Conservation (phyloP, 208 protist species). For the Trypanosoma melophagium region DNA sequence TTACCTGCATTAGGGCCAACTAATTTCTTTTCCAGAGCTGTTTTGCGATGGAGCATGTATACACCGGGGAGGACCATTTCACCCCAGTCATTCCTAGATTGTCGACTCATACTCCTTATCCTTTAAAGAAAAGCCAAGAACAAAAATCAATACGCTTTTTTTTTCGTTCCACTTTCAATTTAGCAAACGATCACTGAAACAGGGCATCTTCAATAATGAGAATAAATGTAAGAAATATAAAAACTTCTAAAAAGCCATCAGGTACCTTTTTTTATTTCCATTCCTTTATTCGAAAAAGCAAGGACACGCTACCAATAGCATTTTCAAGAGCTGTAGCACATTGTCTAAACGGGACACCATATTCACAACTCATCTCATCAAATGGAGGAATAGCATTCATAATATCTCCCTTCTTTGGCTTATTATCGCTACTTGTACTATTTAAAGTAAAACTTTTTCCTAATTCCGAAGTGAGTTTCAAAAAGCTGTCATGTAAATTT, state of each 20-base stretch:
- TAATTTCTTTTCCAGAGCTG: slow-evolving; percentile 8
- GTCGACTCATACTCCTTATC: slow-evolving; percentile 14
- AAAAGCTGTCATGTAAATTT: slow-evolving; percentile 5
- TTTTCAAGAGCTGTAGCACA: slow-evolving; percentile 1
- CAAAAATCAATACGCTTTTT: slow-evolving; percentile 8
- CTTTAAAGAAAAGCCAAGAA: slow-evolving; percentile 11
- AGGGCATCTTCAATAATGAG: background rate
- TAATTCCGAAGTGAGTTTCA: background rate
- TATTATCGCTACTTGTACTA: background rate
- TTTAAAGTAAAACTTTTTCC: background rate
- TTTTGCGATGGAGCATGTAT: slow-evolving; percentile 70
- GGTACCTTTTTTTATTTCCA: background rate
- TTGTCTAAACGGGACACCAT: background rate
- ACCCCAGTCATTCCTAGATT: slow-evolving; percentile 45
- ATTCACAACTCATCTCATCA: background rate
- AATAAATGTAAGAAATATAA: background rate
- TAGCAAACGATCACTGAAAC: background rate
- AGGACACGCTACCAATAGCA: slow-evolving; percentile 12
- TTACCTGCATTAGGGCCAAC: slow-evolving; percentile 13
- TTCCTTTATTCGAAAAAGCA: slow-evolving; percentile 12
- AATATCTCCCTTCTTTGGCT: background rate
- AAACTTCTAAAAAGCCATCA: background rate
- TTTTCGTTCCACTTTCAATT: slow-evolving; percentile 9
- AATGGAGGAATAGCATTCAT: background rate
- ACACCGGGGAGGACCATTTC: slow-evolving; percentile 77